phyloP scores from a whole-genome alignment of 108 stramenopile genomes.

The Stephanodiscus minutulus region DNA sequence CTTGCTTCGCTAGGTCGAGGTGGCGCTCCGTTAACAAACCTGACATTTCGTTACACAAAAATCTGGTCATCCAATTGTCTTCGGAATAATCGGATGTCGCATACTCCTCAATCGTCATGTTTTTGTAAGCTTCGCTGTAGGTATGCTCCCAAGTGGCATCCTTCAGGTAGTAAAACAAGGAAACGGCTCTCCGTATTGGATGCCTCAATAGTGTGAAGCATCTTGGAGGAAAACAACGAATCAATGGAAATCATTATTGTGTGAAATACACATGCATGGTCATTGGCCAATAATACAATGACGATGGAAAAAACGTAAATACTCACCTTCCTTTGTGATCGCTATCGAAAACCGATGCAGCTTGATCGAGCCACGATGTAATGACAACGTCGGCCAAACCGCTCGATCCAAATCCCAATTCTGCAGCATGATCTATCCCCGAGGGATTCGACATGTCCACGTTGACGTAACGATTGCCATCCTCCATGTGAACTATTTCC shows the following conservation, averaged over 20 bases:
- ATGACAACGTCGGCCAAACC: constrained; percentile 49
- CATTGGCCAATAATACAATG: too few relatives aligned
- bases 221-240: constrained; percentile 3
- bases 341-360: constrained; percentile 33
- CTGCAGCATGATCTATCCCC: constrained; percentile 46
- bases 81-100: constrained; percentile 41
- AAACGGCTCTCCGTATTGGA: constrained; percentile 38
- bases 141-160: constrained; percentile 52
- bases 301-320: not conserved
- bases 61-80: constrained; percentile 51
- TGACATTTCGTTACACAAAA: constrained; percentile 47
- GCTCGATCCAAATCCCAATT: constrained; percentile 41
- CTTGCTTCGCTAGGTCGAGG: constrained; percentile 40
- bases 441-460: constrained; percentile 45
- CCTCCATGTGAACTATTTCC: constrained; percentile 30
- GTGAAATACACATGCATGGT: too few relatives aligned
- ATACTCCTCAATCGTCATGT: constrained; percentile 44
- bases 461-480: constrained; percentile 53
- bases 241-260: not conserved
- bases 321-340: constrained; percentile 20
- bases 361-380: constrained; percentile 43
- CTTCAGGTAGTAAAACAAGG: constrained; percentile 46
- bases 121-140: constrained; percentile 35
- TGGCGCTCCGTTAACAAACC: constrained; percentile 28
- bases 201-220: constrained; percentile 40